phyloP scores from a whole-genome alignment of 2,329 filamentous ascomycete species.

The Lasiodiplodia gonubiensis region DNA sequence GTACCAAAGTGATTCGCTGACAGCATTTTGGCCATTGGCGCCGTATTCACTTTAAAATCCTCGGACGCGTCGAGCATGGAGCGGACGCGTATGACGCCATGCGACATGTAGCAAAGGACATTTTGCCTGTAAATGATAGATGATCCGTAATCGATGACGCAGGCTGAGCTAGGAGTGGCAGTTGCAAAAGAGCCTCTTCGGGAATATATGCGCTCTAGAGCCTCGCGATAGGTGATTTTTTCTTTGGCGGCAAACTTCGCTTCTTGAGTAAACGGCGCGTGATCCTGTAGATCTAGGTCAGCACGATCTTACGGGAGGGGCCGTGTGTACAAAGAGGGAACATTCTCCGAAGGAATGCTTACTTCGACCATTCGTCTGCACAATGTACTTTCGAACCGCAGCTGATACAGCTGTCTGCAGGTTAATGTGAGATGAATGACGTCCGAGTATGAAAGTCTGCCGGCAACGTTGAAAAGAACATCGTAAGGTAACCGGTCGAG shows the following conservation, averaged over 20 bases:
- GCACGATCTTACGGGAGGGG: constrained; percentile 27
- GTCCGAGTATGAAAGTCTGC: constrained; percentile 28
- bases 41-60: not conserved
- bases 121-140: constrained; percentile 69
- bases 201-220: constrained; percentile 66
- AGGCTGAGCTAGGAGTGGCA: constrained; percentile 67
- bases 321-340: not conserved
- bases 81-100: not conserved
- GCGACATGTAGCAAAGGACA: constrained; percentile 65
- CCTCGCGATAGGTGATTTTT: constrained; percentile 56
- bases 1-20: not conserved
- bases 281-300: constrained; percentile 42
- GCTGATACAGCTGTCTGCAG: constrained; percentile 57
- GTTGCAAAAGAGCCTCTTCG: constrained; percentile 64
- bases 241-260: constrained; percentile 45
- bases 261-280: constrained; percentile 53
- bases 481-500: constrained; percentile 65
- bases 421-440: constrained; percentile 59
- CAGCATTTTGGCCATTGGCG: not conserved
- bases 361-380: constrained; percentile 66
- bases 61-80: not conserved
- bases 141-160: constrained; percentile 64
- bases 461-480: constrained; percentile 65
- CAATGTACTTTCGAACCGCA: constrained; percentile 61
- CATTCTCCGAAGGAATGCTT: constrained; percentile 32